Conservation (phyloP, 495 filamentous ascomycete species). For the Neurospora pannonica region DNA sequence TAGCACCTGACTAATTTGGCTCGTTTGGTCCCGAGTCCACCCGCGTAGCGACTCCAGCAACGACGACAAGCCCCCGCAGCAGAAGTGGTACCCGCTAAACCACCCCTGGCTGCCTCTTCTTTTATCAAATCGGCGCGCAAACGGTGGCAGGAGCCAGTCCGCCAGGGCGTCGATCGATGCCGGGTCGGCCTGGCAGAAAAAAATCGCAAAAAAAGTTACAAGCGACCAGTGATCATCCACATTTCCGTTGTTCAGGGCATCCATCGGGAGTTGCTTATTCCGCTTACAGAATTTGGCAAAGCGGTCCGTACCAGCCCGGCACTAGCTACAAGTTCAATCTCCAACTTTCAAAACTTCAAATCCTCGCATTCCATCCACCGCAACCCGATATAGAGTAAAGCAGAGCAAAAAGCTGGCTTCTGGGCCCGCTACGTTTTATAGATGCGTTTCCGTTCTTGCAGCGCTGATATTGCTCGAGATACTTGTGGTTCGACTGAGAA, state of each 20-base stretch:
- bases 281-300: too few species aligned
- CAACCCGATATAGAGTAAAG: too few species aligned
- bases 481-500: too few species aligned
- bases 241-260: neutral
- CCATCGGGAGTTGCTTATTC: too few species aligned
- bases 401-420: too few species aligned
- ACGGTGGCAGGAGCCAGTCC: neutral
- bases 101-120: neutral
- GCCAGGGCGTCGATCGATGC: neutral
- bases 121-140: neutral
- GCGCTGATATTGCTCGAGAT: too few species aligned
- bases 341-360: too few species aligned
- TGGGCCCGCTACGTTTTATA: too few species aligned
- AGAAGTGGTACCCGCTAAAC: neutral
- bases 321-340: too few species aligned
- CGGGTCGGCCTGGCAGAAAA: neutral
- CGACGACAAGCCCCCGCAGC: slow-evolving; percentile 3
- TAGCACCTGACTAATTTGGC: slow-evolving; percentile 8
- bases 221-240: neutral
- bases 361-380: too few species aligned
- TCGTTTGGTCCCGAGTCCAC: slow-evolving; percentile 13
- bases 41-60: slow-evolving; percentile 3
- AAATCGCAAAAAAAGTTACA: neutral
- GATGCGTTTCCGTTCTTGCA: too few species aligned
- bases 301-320: too few species aligned